phyloP scores from a whole-genome alignment of 176 grass and related monocot species.

The Ampelocalamus luodianensis region DNA sequence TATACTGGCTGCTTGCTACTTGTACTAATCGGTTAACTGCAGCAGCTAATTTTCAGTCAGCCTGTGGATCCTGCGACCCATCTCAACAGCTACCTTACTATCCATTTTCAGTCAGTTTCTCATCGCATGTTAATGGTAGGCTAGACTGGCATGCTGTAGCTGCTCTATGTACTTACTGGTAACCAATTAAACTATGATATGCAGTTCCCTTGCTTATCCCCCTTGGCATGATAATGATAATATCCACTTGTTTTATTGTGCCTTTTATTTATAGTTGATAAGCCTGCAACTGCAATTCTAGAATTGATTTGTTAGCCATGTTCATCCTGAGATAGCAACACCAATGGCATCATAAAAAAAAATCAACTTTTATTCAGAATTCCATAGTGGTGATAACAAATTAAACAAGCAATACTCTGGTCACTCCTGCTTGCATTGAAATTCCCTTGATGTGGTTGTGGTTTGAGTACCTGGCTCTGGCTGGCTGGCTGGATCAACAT shows the following conservation, averaged over 20 bases:
- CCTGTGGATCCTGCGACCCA: background rate
- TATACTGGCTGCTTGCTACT: background rate
- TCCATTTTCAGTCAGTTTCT: background rate
- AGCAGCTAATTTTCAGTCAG: background rate
- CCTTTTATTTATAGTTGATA: background rate
- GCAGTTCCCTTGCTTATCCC: background rate
- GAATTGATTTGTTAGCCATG: background rate
- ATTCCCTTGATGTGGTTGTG: background rate
- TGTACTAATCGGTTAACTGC: background rate
- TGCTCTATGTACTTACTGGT: constrained; percentile 4
- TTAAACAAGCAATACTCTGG: background rate
- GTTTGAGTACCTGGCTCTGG: background rate
- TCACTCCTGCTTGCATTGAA: background rate
- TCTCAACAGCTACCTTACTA: background rate
- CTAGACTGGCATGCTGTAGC: background rate
- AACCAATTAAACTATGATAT: background rate
- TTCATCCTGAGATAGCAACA: background rate
- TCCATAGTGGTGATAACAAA: background rate
- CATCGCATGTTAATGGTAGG: background rate
- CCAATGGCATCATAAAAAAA: background rate
- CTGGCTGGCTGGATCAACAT: background rate
- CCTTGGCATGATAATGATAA: background rate
- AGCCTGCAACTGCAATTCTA: background rate
- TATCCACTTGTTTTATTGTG: background rate
- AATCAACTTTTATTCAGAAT: background rate